phyloP scores from a whole-genome alignment of 2,329 filamentous ascomycete species.

The Colletotrichum salicis region DNA sequence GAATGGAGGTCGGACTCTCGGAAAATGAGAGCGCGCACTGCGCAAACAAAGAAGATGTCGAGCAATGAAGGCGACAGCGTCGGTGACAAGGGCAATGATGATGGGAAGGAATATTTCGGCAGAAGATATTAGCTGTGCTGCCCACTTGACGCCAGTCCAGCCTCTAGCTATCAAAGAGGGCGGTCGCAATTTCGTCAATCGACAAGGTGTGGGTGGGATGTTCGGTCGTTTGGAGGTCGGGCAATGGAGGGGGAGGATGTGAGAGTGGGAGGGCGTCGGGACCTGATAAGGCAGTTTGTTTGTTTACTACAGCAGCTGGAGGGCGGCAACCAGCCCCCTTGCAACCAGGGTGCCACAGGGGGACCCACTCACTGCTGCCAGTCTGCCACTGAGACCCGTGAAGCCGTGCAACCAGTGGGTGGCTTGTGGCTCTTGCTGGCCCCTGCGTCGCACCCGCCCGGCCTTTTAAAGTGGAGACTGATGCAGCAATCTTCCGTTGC shows the following conservation, averaged over 20 bases:
- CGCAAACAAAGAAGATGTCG: constrained; percentile 27
- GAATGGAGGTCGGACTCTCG: constrained; percentile 16
- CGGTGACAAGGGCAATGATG: constrained; percentile 7
- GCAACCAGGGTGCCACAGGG: constrained; percentile 21
- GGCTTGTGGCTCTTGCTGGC: constrained; percentile 30
- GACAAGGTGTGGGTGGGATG: constrained; percentile 39
- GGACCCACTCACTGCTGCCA: too few species aligned
- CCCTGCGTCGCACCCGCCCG: constrained; percentile 29
- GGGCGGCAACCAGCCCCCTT: constrained; percentile 36
- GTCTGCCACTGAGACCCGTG: too few species aligned
- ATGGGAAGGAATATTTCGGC: constrained; percentile 16
- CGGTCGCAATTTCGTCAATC: constrained; percentile 33
- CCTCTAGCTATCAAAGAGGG: constrained; percentile 23
- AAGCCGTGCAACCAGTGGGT: neutral
- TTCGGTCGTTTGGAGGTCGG: constrained; percentile 36
- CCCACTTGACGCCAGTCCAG: constrained; percentile 22
- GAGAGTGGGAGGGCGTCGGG: constrained; percentile 34
- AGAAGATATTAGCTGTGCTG: constrained; percentile 12
- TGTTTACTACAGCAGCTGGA: constrained; percentile 44
- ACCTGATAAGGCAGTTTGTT: constrained; percentile 49
- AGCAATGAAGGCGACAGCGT: neutral
- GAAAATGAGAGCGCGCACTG: constrained; percentile 25
- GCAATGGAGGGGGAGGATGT: constrained; percentile 27
- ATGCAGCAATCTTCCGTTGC: constrained; percentile 29
- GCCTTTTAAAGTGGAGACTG: constrained; percentile 11